Evolutionary conservation across 805 yeast species (phyloP).

Genomic region (Ogataea pignaliae): DNA sequence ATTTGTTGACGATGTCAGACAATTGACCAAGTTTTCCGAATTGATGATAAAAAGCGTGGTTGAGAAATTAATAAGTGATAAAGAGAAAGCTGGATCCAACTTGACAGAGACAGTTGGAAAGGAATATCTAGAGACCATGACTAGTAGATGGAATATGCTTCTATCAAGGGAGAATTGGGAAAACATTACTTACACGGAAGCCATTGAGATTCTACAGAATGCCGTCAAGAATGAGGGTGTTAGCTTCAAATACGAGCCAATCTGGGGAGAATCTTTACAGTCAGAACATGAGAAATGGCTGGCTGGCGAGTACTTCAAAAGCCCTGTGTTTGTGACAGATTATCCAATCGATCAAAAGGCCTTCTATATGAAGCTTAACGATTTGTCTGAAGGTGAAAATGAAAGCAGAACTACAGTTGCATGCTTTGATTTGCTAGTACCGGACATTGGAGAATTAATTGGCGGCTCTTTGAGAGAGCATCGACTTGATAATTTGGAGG

Average conservation of each 20-base stretch:
- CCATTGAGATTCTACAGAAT: constrained; percentile 48
- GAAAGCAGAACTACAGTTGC: constrained; percentile 56
- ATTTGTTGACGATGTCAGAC: constrained; percentile 52
- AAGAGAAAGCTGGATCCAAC: constrained; percentile 29
- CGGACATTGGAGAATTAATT: constrained; percentile 87
- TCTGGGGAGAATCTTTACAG: constrained; percentile 69
- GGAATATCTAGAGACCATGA: constrained; percentile 34
- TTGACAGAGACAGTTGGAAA: constrained; percentile 34
- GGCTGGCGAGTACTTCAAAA: constrained; percentile 60
- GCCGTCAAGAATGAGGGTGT: constrained; percentile 29
- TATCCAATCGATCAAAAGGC: constrained; percentile 81
- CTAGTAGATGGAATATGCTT: constrained; percentile 59
- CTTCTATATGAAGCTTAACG: constrained; percentile 77
- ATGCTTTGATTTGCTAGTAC: constrained; percentile 84
- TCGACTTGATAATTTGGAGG: constrained; percentile 39
- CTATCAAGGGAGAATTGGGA: constrained; percentile 50
- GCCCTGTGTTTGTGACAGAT: constrained; percentile 86
- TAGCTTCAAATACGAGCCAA: constrained; percentile 39
- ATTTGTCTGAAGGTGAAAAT: constrained; percentile 15
- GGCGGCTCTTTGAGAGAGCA: constrained; percentile 96
- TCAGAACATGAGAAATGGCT: constrained; percentile 92
- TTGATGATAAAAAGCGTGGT: constrained; percentile 57
- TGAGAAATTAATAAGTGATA: constrained; percentile 23
- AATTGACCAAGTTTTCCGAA: constrained; percentile 65
- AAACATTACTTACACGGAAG: constrained; percentile 69